Percentiles rank a stretch among this genome's conserved stretches.
Evolutionary conservation across 148 eudicot species (phyloP).

Genomic region (Amaranthus cruentus): DNA sequence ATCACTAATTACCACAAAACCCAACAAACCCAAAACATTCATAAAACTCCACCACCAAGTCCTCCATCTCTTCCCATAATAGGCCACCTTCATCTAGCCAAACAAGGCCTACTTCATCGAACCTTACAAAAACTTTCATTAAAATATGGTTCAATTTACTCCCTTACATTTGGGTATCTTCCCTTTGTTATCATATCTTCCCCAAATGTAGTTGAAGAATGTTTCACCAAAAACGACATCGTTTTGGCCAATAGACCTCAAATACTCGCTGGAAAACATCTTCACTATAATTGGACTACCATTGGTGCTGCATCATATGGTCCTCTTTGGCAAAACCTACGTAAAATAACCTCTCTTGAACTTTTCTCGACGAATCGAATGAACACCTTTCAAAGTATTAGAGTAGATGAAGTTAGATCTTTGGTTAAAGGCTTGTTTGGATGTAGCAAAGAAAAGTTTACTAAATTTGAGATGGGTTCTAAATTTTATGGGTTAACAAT

Average conservation of each 20-base stretch:
- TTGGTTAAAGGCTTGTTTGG: slow-evolving; percentile 20
- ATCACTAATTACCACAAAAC: not conserved
- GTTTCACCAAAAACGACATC: slow-evolving; percentile 28
- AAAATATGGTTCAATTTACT: slow-evolving; percentile 17
- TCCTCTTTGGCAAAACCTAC: slow-evolving; percentile 27
- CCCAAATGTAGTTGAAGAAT: slow-evolving; percentile 18
- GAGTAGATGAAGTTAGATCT: slow-evolving; percentile 27
- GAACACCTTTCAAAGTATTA: not conserved
- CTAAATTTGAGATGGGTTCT: slow-evolving; percentile 28
- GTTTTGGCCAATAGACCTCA: slow-evolving; percentile 27
- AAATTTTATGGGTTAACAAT: slow-evolving; percentile 30
- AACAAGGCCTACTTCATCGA: slow-evolving; percentile 16
- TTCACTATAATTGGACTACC: slow-evolving; percentile 21
- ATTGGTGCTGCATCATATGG: slow-evolving; percentile 25
- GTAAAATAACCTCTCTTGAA: slow-evolving; percentile 15
- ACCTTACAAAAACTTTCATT: slow-evolving; percentile 11
- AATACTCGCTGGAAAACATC: slow-evolving; percentile 20
- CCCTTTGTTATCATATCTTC: slow-evolving; percentile 24
- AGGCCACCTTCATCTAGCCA: slow-evolving; percentile 28
- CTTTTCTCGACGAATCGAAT: slow-evolving; percentile 13
- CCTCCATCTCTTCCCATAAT: slow-evolving; percentile 22
- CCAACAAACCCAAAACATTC: not conserved
- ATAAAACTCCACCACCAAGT: slow-evolving; percentile 19
- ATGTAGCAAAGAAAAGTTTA: not conserved
- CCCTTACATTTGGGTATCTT: slow-evolving; percentile 17